Conservation (phyloP, 768 basidiomycete species). For the Amanita subjunquillea region DNA sequence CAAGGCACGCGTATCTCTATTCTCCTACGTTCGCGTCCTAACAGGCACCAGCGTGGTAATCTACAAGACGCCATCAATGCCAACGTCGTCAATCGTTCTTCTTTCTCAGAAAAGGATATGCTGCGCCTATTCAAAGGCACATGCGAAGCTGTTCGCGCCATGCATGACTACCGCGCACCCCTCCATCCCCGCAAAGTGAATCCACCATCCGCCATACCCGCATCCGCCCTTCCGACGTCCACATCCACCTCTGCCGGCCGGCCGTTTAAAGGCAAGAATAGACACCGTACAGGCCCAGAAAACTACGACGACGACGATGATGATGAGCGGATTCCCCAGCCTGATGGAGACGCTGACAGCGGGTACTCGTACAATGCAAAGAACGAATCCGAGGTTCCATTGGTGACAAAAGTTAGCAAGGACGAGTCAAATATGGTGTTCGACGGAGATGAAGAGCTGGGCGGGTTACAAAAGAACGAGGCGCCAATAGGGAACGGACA, state of each 20-base stretch:
- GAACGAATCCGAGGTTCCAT: conserved; percentile 37
- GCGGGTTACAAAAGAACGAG: conserved; percentile 29
- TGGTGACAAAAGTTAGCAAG: conserved; percentile 38
- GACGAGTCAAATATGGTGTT: conserved; percentile 56
- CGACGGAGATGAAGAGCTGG: conserved; percentile 69
- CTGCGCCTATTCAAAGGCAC: conserved; percentile 87
- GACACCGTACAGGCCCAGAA: background rate
- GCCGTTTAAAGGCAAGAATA: conserved; percentile 4
- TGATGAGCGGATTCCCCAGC: conserved; percentile 64
- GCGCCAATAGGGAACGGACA: conserved; percentile 3
- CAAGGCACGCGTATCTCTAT: conserved; percentile 37
- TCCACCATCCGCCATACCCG: conserved; percentile 7
- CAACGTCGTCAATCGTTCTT: conserved; percentile 71
- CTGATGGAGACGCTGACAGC: conserved; percentile 64
- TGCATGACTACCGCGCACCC: conserved; percentile 75
- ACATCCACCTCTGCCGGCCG: background rate
- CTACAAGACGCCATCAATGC: conserved; percentile 91
- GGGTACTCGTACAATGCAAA: conserved; percentile 60
- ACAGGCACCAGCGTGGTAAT: conserved; percentile 61
- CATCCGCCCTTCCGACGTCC: conserved; percentile 10
- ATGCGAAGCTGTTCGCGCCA: conserved; percentile 86
- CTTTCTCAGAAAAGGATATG: conserved; percentile 84
- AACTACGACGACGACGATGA: conserved; percentile 43
- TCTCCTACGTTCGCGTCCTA: background rate
- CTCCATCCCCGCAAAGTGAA: conserved; percentile 2